phyloP scores from a whole-genome alignment of 2,329 filamentous ascomycete species.

The Diaporthe nobilis region DNA sequence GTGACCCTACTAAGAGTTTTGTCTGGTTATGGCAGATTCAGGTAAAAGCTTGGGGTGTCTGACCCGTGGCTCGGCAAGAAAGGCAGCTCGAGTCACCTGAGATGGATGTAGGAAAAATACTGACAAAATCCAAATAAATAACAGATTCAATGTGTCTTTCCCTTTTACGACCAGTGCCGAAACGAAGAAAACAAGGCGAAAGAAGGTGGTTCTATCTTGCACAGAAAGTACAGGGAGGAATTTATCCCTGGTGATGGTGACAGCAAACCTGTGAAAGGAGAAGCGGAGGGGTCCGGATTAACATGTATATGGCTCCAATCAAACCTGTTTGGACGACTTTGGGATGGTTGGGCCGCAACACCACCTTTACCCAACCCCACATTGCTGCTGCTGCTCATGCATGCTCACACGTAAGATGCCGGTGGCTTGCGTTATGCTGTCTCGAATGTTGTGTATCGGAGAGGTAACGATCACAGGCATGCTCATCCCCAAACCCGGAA shows the following conservation, averaged over 20 bases:
- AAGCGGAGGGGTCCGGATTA: neutral
- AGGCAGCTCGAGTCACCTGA: no score
- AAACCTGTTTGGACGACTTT: neutral
- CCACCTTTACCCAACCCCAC: slow-evolving; percentile 8
- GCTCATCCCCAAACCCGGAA: neutral
- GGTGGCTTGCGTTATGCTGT: neutral
- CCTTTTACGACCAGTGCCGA: no score
- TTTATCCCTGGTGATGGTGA: neutral
- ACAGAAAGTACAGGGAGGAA: neutral
- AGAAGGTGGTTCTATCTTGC: neutral
- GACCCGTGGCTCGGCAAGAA: no score
- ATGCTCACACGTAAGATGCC: neutral
- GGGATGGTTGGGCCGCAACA: slow-evolving; percentile 20
- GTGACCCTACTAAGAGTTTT: no score
- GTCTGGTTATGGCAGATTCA: no score
- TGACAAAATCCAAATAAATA: no score
- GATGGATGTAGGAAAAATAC: no score
- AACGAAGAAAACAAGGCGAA: no score
- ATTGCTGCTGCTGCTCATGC: neutral
- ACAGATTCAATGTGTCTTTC: no score
- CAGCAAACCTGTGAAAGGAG: neutral
- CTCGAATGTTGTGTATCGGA: slow-evolving; percentile 12
- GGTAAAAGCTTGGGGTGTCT: no score
- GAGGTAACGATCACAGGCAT: neutral
- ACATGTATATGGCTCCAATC: neutral